phyloP scores from a whole-genome alignment of 2,329 filamentous ascomycete genomes.

The Trichothecium sympodiale region DNA sequence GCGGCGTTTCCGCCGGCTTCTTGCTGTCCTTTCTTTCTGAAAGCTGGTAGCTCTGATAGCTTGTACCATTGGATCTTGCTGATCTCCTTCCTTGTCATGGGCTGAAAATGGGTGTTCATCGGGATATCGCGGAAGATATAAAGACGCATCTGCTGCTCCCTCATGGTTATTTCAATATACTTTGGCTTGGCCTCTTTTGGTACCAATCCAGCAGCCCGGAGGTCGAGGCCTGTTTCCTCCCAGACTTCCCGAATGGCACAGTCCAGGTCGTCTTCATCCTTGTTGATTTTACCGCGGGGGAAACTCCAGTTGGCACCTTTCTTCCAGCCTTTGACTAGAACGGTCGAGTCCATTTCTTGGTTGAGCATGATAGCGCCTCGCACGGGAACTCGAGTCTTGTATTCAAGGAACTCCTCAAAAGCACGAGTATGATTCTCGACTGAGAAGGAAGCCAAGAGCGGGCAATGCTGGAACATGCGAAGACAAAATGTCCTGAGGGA shows the following conservation, averaged over 20 bases:
- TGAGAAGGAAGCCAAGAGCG: conserved; percentile 72
- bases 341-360: conserved; percentile 82
- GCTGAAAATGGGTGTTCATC: conserved; percentile 78
- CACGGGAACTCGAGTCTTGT: conserved; percentile 91
- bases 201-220: conserved; percentile 65
- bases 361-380: conserved; percentile 90
- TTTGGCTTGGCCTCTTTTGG: conserved; percentile 62
- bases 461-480: conserved; percentile 88
- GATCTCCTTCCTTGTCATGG: conserved; percentile 90
- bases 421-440: conserved; percentile 68
- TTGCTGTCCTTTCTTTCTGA: conserved; percentile 56
- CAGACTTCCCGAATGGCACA: conserved; percentile 92
- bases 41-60: conserved; percentile 74
- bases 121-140: conserved; percentile 88
- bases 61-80: conserved; percentile 95
- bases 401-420: conserved; percentile 84
- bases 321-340: conserved; percentile 97
- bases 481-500: conserved; percentile 76
- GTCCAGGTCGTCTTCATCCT: conserved; percentile 86
- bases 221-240: conserved; percentile 89
- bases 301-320: conserved; percentile 96
- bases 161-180: conserved; percentile 79
- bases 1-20: conserved; percentile 42
- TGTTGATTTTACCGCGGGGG: conserved; percentile 94
- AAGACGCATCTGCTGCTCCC: conserved; percentile 83